A percentile compares a stretch with the other conserved stretches of the same genome.
These are phyloP conservation scores for Prinsepia uniflora DNA, from an alignment of 306 rosid species.

Conservation along the genomic window DNA sequence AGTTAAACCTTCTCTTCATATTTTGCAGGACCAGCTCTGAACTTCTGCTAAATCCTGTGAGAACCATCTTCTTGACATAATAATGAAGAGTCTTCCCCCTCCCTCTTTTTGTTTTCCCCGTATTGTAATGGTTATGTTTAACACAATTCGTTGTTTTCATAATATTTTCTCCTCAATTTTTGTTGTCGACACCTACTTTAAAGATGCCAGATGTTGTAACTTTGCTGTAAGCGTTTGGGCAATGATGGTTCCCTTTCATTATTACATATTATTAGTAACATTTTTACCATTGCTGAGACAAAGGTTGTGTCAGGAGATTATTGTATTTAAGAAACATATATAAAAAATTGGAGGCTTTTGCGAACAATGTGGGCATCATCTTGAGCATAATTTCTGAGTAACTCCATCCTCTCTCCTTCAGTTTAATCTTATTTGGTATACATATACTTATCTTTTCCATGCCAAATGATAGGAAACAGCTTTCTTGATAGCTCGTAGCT, in stretches of 20 bases:
- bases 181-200: neutral
- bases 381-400: neutral
- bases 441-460: neutral
- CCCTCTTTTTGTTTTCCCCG: neutral
- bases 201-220: neutral
- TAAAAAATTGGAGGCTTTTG: neutral
- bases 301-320: neutral
- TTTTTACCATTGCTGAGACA: neutral
- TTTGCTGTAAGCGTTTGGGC: neutral
- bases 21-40: constrained; percentile 87
- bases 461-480: neutral
- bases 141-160: neutral
- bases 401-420: neutral
- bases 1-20: constrained; percentile 10
- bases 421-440: neutral
- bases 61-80: constrained; percentile 27
- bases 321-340: neutral
- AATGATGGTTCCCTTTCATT: neutral
- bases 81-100: neutral
- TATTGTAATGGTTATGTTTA: neutral
- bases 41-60: constrained; percentile 86
- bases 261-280: neutral
- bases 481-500: neutral
- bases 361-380: neutral
- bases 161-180: neutral